Conservation (phyloP, 768 basidiomycete genomes). For the Gelatoporia subvermispora region DNA sequence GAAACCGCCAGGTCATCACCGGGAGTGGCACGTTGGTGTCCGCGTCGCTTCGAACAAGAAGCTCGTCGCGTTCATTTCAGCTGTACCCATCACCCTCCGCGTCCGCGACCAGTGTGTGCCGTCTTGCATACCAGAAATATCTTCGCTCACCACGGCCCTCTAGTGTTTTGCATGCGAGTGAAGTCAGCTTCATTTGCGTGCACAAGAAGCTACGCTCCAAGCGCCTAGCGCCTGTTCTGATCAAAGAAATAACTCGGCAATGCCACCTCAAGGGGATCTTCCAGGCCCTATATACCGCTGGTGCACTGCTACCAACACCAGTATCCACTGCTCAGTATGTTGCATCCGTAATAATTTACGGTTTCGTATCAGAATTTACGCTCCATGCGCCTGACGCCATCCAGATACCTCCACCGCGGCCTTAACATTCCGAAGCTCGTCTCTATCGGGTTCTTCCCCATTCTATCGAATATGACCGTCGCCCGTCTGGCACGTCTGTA, state of each 20-base stretch:
- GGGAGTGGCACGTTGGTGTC: slow-evolving; percentile 96
- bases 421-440: slow-evolving; percentile 90
- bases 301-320: slow-evolving; percentile 90
- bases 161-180: slow-evolving; percentile 69
- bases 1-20: slow-evolving; percentile 86
- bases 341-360: background rate
- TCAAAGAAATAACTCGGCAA: slow-evolving; percentile 95
- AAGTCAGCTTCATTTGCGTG: slow-evolving; percentile 96
- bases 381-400: too few species aligned
- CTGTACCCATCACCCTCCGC: slow-evolving; percentile 82
- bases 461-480: slow-evolving; percentile 83
- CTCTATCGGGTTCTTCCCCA: slow-evolving; percentile 82
- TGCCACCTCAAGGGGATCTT: slow-evolving; percentile 87
- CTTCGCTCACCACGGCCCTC: background rate
- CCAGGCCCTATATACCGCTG: slow-evolving; percentile 97
- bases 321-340: slow-evolving; percentile 77
- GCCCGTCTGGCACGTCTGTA: slow-evolving; percentile 84
- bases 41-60: slow-evolving; percentile 88
- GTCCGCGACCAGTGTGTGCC: slow-evolving; percentile 78
- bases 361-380: background rate
- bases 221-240: slow-evolving; percentile 90
- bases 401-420: slow-evolving; percentile 86
- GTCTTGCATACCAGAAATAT: background rate
- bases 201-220: slow-evolving; percentile 97
- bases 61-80: slow-evolving; percentile 94